Conservation (phyloP, 2,329 filamentous ascomycete species). For the Diaporthe aspalathi region DNA sequence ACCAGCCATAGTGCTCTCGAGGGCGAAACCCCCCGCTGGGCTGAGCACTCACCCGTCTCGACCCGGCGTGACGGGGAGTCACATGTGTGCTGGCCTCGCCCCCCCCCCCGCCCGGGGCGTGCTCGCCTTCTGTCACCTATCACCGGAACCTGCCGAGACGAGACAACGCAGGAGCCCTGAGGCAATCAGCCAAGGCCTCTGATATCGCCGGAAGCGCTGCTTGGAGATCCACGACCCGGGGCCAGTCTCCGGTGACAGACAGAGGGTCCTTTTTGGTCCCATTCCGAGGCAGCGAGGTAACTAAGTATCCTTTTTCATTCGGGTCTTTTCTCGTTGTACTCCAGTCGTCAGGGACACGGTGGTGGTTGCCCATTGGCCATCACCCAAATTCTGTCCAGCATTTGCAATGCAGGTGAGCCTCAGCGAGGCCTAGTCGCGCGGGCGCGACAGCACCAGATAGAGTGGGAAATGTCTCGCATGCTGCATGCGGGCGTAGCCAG, state of each 20-base stretch:
- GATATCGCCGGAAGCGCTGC: background rate
- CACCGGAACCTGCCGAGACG: slow-evolving; percentile 16
- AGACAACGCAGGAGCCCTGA: background rate
- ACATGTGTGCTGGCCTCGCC: background rate
- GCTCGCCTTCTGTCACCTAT: background rate
- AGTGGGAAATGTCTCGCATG: slow-evolving; percentile 27
- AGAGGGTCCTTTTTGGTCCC: too few relatives aligned
- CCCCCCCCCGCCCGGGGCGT: too few relatives aligned
- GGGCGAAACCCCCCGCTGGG: too few relatives aligned
- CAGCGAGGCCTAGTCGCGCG: background rate
- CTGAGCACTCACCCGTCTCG: background rate
- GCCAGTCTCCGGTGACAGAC: too few relatives aligned
- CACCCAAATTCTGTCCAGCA: slow-evolving; percentile 10
- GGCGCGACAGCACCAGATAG: slow-evolving; percentile 19
- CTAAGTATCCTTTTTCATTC: background rate
- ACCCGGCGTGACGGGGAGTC: background rate
- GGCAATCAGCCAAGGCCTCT: background rate
- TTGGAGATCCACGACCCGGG: too few relatives aligned
- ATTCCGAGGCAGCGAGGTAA: background rate
- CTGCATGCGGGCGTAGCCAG: slow-evolving; percentile 15
- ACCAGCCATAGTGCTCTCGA: too few relatives aligned
- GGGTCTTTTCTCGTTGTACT: too few relatives aligned
- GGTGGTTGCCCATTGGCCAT: slow-evolving; percentile 17
- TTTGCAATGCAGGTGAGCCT: slow-evolving; percentile 25
- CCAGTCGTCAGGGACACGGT: background rate